A percentile compares a stretch with the other conserved stretches of the same genome.
Conservation (phyloP, 1,284 basidiomycete species). For the Ceratobasidium sp. region DNA sequence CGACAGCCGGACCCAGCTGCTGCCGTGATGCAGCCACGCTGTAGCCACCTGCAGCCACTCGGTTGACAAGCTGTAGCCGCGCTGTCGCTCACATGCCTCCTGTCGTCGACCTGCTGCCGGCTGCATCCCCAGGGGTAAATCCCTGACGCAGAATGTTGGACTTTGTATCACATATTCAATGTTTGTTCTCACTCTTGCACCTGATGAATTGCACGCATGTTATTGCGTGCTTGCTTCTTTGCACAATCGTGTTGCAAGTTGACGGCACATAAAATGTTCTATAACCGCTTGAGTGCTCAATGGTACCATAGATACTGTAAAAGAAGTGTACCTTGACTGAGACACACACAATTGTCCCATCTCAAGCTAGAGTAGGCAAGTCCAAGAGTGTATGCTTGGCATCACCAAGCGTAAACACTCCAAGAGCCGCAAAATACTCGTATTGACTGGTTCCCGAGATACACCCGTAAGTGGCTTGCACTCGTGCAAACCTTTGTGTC, state of each 20-base stretch:
- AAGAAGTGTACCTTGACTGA: neutral
- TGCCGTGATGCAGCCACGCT: neutral
- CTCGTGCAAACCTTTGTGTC: constrained; percentile 4
- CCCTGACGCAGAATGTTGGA: neutral
- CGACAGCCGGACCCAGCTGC: neutral
- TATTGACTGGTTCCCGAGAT: neutral
- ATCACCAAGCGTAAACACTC: neutral
- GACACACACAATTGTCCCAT: neutral
- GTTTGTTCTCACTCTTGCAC: neutral
- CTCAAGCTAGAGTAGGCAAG: neutral
- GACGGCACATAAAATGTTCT: constrained; percentile 8
- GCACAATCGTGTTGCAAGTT: constrained; percentile 19
- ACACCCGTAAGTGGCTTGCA: neutral
- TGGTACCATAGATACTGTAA: too few species aligned
- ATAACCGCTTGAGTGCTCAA: too few species aligned
- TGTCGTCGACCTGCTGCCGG: neutral
- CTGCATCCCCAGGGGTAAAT: neutral
- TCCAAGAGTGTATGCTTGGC: constrained; percentile 1
- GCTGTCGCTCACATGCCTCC: neutral
- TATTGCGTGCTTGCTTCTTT: neutral
- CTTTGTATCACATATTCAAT: neutral
- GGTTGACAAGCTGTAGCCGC: too few species aligned
- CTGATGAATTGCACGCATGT: neutral
- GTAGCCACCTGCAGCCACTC: neutral
- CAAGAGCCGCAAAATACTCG: neutral